A percentile compares a stretch with the other conserved stretches of the same genome.
phyloP scores from a whole-genome alignment of 2,329 filamentous ascomycete genomes.

The Claviceps africana region DNA sequence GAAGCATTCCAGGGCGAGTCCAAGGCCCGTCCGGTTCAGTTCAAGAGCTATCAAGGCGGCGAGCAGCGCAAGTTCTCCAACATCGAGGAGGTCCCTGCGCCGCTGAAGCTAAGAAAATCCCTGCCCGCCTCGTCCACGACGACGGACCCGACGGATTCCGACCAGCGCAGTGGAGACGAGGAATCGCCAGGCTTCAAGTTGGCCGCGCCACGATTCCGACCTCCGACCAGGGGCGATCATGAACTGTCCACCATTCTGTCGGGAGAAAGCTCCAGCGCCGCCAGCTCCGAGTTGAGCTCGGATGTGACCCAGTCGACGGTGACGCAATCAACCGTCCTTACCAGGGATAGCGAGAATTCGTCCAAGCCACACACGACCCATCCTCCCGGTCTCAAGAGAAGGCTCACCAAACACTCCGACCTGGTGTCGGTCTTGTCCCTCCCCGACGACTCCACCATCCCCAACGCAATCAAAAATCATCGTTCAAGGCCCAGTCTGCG shows the following conservation, averaged over 20 bases:
- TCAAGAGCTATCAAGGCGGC: constrained; percentile 34
- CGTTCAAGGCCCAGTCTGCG: constrained; percentile 67
- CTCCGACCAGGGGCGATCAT: constrained; percentile 40
- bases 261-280: constrained; percentile 31
- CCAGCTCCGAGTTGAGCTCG: constrained; percentile 37
- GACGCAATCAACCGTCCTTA: constrained; percentile 37
- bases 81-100: constrained; percentile 12
- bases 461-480: constrained; percentile 52
- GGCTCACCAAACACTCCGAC: constrained; percentile 83
- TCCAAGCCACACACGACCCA: constrained; percentile 19
- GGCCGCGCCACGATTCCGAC: constrained; percentile 22
- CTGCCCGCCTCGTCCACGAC: neutral
- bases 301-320: constrained; percentile 33
- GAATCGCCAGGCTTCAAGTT: constrained; percentile 10
- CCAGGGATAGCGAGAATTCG: constrained; percentile 25
- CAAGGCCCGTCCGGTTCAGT: constrained; percentile 28
- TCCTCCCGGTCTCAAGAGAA: constrained; percentile 49
- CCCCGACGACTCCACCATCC: constrained; percentile 40
- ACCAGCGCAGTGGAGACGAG: neutral
- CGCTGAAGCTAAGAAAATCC: constrained; percentile 1
- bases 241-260: constrained; percentile 45
- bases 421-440: constrained; percentile 83
- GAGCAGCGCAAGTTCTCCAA: constrained; percentile 24
- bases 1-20: constrained; percentile 52
- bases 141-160: neutral